Evolutionary conservation across 352 stramenopile species (phyloP).

Genomic region (Pythium grandisporangium): DNA sequence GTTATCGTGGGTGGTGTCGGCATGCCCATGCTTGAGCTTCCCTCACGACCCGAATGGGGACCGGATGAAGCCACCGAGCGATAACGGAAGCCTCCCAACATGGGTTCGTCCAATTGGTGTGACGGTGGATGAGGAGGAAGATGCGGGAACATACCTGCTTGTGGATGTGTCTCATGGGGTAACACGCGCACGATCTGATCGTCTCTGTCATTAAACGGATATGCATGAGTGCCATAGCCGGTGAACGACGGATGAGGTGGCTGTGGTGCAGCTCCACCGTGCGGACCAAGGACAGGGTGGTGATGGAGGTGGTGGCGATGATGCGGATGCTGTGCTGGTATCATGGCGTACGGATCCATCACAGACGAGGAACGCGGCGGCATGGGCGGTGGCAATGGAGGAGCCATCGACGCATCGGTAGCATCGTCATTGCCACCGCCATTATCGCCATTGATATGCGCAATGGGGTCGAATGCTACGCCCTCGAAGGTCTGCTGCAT

Average conservation of each 20-base stretch:
- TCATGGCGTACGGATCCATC: too few species aligned
- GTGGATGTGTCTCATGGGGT: slow-evolving; percentile 26
- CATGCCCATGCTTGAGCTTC: too few species aligned
- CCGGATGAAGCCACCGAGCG: slow-evolving; percentile 1
- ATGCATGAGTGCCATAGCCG: neutral
- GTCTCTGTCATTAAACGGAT: slow-evolving; percentile 7
- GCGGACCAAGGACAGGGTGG: neutral
- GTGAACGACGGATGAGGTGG: slow-evolving; percentile 3
- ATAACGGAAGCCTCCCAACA: slow-evolving; percentile 33
- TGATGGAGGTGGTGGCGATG: too few species aligned
- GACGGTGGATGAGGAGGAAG: neutral
- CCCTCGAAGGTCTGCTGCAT: too few species aligned
- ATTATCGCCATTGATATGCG: too few species aligned
- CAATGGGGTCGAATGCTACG: too few species aligned
- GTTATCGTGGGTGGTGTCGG: too few species aligned
- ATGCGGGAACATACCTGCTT: slow-evolving; percentile 1
- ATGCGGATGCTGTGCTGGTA: too few species aligned
- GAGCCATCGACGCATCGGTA: too few species aligned
- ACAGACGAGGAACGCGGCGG: too few species aligned
- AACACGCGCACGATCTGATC: slow-evolving; percentile 69
- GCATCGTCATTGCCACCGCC: too few species aligned
- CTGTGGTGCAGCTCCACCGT: slow-evolving; percentile 1
- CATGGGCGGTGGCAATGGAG: neutral
- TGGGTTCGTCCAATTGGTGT: slow-evolving; percentile 2
- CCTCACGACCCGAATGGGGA: neutral